Conservation (phyloP, 2,329 filamentous ascomycete species). For the Hawksworthiomyces lignivorus region DNA sequence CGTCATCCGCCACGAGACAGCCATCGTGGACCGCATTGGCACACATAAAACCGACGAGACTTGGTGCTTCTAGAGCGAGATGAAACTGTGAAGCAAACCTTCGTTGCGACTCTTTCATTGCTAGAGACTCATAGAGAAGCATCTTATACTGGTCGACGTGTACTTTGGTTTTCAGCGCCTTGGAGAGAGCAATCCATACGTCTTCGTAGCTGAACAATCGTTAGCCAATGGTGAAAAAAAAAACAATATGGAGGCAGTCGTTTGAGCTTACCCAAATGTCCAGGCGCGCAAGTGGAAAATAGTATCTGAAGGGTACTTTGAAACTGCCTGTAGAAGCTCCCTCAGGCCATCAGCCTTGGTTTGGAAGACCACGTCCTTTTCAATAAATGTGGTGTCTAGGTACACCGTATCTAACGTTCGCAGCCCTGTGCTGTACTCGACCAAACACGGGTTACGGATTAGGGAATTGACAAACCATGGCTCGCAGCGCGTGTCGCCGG, state of each 20-base stretch:
- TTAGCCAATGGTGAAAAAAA: neutral
- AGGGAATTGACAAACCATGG: slow-evolving; percentile 76
- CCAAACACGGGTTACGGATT: slow-evolving; percentile 59
- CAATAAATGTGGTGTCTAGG: slow-evolving; percentile 73
- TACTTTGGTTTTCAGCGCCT: slow-evolving; percentile 58
- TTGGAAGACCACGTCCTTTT: slow-evolving; percentile 36
- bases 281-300: slow-evolving; percentile 79
- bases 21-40: slow-evolving; percentile 65
- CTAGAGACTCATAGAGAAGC: slow-evolving; percentile 57
- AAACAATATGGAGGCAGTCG: neutral
- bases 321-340: slow-evolving; percentile 64
- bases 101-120: slow-evolving; percentile 29
- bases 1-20: slow-evolving; percentile 58
- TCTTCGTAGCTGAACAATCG: slow-evolving; percentile 58
- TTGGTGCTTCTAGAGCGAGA: slow-evolving; percentile 52
- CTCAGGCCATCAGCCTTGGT: slow-evolving; percentile 66
- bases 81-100: slow-evolving; percentile 33
- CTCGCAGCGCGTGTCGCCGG: slow-evolving; percentile 81
- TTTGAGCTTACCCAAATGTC: slow-evolving; percentile 60
- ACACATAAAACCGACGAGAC: slow-evolving; percentile 63
- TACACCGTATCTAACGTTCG: slow-evolving; percentile 74
- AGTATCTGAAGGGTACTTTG: slow-evolving; percentile 62
- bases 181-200: slow-evolving; percentile 76
- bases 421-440: slow-evolving; percentile 63
- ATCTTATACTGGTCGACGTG: slow-evolving; percentile 80